These are phyloP conservation scores for Kodamaea sagamina DNA, from an alignment of 805 yeast species.

Conservation along the genomic window DNA sequence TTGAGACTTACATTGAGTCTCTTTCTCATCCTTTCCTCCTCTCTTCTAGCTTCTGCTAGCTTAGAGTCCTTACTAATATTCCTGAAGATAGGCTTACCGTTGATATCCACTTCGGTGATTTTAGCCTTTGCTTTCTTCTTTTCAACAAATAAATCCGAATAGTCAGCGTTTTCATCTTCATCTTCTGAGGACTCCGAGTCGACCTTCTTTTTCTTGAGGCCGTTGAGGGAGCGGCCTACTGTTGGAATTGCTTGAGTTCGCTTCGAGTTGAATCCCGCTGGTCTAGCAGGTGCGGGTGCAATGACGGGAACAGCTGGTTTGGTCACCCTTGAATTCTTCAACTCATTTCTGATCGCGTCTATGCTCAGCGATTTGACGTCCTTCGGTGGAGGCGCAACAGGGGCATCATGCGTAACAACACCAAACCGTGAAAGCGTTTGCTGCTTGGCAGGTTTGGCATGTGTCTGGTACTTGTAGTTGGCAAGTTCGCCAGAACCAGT, in stretches of 20 bases:
- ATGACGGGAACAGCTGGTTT: constrained; percentile 18
- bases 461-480: constrained; percentile 25
- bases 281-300: constrained; percentile 52
- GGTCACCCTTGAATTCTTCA: constrained; percentile 22
- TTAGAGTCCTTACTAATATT: constrained; percentile 21
- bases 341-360: constrained; percentile 37
- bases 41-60: constrained; percentile 44
- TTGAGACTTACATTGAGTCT: constrained; percentile 76
- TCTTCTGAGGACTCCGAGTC: constrained; percentile 40
- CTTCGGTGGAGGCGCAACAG: constrained; percentile 40
- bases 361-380: constrained; percentile 32
- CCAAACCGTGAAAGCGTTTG: constrained; percentile 40
- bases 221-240: constrained; percentile 42
- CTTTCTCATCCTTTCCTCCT: constrained; percentile 75
- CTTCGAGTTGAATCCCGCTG: constrained; percentile 54
- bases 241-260: constrained; percentile 18
- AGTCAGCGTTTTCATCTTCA: constrained; percentile 33
- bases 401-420: constrained; percentile 30
- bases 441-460: constrained; percentile 31
- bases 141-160: constrained; percentile 44
- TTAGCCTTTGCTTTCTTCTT: constrained; percentile 34
- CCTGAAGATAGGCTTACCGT: constrained; percentile 40
- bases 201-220: constrained; percentile 30
- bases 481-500: constrained; percentile 18
- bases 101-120: constrained; percentile 44